phyloP scores from a whole-genome alignment of 2,329 filamentous ascomycete genomes.

The Dendryphion nanum region DNA sequence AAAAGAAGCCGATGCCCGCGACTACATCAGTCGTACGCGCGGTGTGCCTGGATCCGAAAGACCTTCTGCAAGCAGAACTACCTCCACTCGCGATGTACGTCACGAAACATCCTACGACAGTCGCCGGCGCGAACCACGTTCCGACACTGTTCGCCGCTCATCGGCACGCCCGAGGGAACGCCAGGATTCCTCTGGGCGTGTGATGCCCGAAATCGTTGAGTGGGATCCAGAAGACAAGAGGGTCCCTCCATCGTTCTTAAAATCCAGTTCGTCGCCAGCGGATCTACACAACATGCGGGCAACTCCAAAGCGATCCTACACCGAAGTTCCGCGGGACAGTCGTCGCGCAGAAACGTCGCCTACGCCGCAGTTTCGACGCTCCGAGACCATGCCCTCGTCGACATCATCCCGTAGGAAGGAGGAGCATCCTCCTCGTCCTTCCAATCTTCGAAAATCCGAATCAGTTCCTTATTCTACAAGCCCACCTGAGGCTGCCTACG shows the following conservation, averaged over 20 bases:
- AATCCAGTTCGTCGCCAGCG: conserved; percentile 38
- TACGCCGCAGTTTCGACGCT: conserved; percentile 38
- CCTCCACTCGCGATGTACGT: conserved; percentile 31
- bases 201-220: conserved; percentile 30
- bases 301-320: conserved; percentile 32
- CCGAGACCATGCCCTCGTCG: conserved; percentile 44
- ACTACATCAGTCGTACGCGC: conserved; percentile 28
- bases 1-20: conserved; percentile 22
- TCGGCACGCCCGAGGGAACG: conserved; percentile 35
- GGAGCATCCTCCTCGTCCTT: conserved; percentile 18
- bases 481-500: conserved; percentile 20
- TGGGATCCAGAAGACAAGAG: conserved; percentile 25
- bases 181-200: conserved; percentile 19
- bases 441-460: conserved; percentile 31
- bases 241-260: conserved; percentile 36
- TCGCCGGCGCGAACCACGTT: conserved; percentile 19
- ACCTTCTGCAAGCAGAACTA: conserved; percentile 24
- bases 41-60: conserved; percentile 26
- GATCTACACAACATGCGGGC: conserved; percentile 25
- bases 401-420: conserved; percentile 28
- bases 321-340: conserved; percentile 20
- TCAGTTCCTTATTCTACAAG: conserved; percentile 21
- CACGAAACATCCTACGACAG: conserved; percentile 18
- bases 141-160: conserved; percentile 32
- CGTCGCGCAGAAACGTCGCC: conserved; percentile 32